phyloP scores from a whole-genome alignment of 2,329 filamentous ascomycete species.

The Cytospora chrysosperma region DNA sequence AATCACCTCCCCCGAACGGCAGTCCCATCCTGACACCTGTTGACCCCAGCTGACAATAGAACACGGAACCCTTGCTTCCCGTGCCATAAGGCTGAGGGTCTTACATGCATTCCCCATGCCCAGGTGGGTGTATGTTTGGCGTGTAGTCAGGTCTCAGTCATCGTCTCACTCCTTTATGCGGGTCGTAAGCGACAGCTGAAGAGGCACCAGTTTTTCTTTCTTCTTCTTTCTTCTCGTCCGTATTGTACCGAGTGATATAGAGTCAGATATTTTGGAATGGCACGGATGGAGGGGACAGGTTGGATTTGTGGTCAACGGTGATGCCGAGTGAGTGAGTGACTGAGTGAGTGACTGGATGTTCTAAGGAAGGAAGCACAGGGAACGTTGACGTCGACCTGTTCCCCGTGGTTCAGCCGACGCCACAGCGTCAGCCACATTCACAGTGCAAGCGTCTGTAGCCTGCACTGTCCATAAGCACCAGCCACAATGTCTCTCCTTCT shows the following conservation, averaged over 20 bases:
- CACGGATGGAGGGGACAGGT: neutral
- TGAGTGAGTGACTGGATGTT: no score
- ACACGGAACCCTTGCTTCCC: conserved; percentile 14
- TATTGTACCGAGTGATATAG: neutral
- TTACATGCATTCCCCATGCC: no score
- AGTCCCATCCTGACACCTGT: neutral
- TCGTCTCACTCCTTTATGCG: neutral
- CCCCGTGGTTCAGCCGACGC: neutral
- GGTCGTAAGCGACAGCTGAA: neutral
- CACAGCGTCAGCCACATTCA: neutral
- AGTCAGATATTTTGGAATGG: neutral
- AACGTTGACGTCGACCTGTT: no score
- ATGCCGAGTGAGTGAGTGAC: no score
- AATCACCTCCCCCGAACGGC: no score
- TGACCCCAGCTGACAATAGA: neutral
- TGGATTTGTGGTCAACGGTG: no score
- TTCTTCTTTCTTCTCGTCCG: no score
- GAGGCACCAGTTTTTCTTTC: neutral
- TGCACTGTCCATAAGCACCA: no score
- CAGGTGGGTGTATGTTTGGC: no score
- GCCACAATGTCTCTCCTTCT: no score
- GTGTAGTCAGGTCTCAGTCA: conserved; percentile 2
- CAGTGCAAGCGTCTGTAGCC: no score
- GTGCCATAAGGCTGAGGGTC: conserved; percentile 8
- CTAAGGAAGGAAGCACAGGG: no score